Evolutionary conservation across 2,329 filamentous ascomycete species (phyloP).

Genomic region (Botrytis aclada): DNA sequence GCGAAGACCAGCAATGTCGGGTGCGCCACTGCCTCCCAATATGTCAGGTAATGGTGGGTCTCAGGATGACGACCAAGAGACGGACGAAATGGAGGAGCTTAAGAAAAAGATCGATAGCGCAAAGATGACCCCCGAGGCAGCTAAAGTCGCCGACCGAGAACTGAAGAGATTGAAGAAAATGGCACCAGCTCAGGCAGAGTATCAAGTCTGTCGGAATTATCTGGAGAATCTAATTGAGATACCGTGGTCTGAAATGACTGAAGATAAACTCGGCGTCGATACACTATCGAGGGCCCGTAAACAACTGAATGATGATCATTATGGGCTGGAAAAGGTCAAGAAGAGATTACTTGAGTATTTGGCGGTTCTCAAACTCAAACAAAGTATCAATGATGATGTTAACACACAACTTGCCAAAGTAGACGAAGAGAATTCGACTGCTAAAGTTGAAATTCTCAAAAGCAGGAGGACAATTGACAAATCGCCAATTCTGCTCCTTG

Average conservation of each 20-base stretch:
- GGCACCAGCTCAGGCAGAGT: slow-evolving; percentile 93
- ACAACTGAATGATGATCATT: slow-evolving; percentile 94
- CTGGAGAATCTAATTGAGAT: slow-evolving; percentile 92
- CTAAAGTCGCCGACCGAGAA: slow-evolving; percentile 88
- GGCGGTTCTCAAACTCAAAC: slow-evolving; percentile 92
- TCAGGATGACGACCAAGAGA: slow-evolving; percentile 69
- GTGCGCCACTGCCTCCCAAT: slow-evolving; percentile 30
- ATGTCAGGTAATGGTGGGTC: slow-evolving; percentile 31
- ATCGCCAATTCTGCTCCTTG: slow-evolving; percentile 89
- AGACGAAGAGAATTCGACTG: slow-evolving; percentile 52
- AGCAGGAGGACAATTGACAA: slow-evolving; percentile 88
- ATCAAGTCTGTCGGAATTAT: slow-evolving; percentile 89
- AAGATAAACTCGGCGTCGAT: slow-evolving; percentile 79
- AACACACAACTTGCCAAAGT: slow-evolving; percentile 72
- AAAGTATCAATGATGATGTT: slow-evolving; percentile 79
- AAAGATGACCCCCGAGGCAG: slow-evolving; percentile 75
- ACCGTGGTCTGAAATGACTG: slow-evolving; percentile 81
- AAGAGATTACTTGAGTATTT: slow-evolving; percentile 93
- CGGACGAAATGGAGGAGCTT: slow-evolving; percentile 86
- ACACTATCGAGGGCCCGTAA: slow-evolving; percentile 77
- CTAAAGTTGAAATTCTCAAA: slow-evolving; percentile 70
- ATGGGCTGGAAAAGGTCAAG: slow-evolving; percentile 95
- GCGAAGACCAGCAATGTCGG: slow-evolving; percentile 31
- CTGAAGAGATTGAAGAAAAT: slow-evolving; percentile 87
- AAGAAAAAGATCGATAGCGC: slow-evolving; percentile 83